phyloP scores from a whole-genome alignment of 2,329 filamentous ascomycete genomes.

The Arthrobotrys conoides region DNA sequence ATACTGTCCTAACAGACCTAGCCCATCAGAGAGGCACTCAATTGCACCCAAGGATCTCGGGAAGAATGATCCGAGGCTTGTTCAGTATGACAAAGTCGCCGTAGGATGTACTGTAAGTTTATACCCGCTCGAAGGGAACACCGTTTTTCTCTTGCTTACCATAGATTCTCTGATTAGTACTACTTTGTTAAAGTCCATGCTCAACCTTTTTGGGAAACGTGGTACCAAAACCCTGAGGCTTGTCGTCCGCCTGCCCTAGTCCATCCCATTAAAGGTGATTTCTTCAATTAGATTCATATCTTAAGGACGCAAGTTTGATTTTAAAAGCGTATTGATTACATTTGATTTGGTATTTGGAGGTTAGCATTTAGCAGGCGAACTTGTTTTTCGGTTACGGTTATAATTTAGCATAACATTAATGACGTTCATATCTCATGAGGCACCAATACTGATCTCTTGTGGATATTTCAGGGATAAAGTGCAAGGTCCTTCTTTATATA shows the following conservation, averaged over 20 bases:
- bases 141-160: background rate
- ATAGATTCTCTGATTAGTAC: background rate
- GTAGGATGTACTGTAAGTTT: conserved; percentile 31
- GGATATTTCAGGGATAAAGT: background rate
- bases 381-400: background rate
- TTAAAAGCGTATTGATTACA: background rate
- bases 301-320: too few relatives aligned
- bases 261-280: conserved; percentile 22
- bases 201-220: conserved; percentile 34
- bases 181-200: conserved; percentile 35
- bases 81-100: conserved; percentile 28
- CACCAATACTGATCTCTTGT: background rate
- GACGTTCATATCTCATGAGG: background rate
- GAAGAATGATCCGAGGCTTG: conserved; percentile 25
- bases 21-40: conserved; percentile 16
- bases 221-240: background rate
- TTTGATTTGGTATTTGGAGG: background rate
- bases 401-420: background rate
- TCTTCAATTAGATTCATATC: conserved; percentile 15
- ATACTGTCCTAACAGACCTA: conserved; percentile 16
- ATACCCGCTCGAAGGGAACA: background rate
- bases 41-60: conserved; percentile 1
- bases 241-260: conserved; percentile 29
- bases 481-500: conserved; percentile 6
- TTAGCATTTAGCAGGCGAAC: conserved; percentile 21